phyloP scores from a whole-genome alignment of 1,139 yeast species.

The Diutina rugosa region DNA sequence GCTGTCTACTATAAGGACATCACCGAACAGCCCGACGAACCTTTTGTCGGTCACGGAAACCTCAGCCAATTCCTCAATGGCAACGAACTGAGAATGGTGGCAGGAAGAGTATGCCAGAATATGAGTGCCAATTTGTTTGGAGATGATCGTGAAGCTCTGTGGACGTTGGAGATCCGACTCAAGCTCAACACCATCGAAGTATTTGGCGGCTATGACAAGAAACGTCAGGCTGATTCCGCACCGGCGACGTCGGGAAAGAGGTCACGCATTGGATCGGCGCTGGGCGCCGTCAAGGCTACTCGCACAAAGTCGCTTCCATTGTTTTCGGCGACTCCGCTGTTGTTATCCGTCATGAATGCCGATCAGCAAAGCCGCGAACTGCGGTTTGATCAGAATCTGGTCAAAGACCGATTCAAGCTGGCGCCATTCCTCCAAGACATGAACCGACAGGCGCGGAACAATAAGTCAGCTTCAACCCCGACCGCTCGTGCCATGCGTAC shows the following conservation, averaged over 20 bases:
- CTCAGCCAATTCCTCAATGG: slow-evolving; percentile 30
- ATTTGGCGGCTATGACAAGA: not conserved
- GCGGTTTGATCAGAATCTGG: slow-evolving; percentile 27
- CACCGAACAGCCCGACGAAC: slow-evolving; percentile 62
- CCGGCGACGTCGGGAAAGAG: not conserved
- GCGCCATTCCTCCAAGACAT: slow-evolving; percentile 28
- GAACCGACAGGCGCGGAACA: slow-evolving; percentile 16
- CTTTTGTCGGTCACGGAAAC: slow-evolving; percentile 62
- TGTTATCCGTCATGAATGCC: slow-evolving; percentile 29
- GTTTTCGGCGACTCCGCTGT: slow-evolving; percentile 31
- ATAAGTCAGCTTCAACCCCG: slow-evolving; percentile 2
- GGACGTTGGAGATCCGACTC: slow-evolving; percentile 55
- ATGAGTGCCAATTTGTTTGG: slow-evolving; percentile 42
- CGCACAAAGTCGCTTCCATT: slow-evolving; percentile 54
- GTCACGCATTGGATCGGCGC: slow-evolving; percentile 5
- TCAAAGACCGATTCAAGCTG: slow-evolving; percentile 35
- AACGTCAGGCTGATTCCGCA: not conserved
- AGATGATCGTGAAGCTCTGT: slow-evolving; percentile 21
- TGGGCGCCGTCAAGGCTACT: slow-evolving; percentile 40
- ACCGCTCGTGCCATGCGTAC: slow-evolving; percentile 28
- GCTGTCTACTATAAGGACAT: slow-evolving; percentile 64
- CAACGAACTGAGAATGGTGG: slow-evolving; percentile 27
- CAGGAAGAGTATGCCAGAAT: slow-evolving; percentile 64
- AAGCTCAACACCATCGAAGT: slow-evolving; percentile 35
- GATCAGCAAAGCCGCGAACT: slow-evolving; percentile 28